Evolutionary conservation across 805 yeast genomes (phyloP).

Genomic region (Cyberlindnera saturnus): DNA sequence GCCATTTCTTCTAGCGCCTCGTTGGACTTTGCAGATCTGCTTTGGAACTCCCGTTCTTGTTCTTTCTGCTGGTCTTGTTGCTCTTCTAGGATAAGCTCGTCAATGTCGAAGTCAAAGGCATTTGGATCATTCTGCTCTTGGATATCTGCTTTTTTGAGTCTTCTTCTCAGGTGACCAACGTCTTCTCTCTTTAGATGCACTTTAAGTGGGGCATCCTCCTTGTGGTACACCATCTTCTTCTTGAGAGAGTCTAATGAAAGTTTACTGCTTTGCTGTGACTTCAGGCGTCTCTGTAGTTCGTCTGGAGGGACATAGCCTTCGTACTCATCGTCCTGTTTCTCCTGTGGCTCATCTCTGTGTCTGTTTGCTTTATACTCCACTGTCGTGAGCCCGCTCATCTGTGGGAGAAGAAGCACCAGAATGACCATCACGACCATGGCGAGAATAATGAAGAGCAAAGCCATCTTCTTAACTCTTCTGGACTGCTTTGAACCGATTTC

Average conservation of each 20-base stretch:
- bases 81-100: conserved; percentile 20
- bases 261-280: conserved; percentile 1
- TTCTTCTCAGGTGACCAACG: conserved; percentile 11
- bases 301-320: conserved; percentile 23
- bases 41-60: conserved; percentile 7
- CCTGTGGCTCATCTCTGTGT: conserved; percentile 1
- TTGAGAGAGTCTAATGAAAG: conserved; percentile 7
- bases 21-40: conserved; percentile 11
- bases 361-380: conserved; percentile 23
- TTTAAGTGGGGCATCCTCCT: conserved; percentile 19
- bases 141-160: conserved; percentile 2
- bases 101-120: conserved; percentile 22
- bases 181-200: conserved; percentile 4
- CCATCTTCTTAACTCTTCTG: neutral
- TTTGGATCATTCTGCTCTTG: conserved; percentile 16
- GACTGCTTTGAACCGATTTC: neutral
- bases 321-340: neutral
- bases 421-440: conserved; percentile 37
- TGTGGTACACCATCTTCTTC: conserved; percentile 11
- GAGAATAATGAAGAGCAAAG: conserved; percentile 23
- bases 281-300: conserved; percentile 12
- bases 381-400: conserved; percentile 43
- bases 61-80: conserved; percentile 13
- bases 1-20: conserved; percentile 19
- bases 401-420: conserved; percentile 39